phyloP scores from a whole-genome alignment of 2,329 filamentous ascomycete species.

The Alternaria dauci region DNA sequence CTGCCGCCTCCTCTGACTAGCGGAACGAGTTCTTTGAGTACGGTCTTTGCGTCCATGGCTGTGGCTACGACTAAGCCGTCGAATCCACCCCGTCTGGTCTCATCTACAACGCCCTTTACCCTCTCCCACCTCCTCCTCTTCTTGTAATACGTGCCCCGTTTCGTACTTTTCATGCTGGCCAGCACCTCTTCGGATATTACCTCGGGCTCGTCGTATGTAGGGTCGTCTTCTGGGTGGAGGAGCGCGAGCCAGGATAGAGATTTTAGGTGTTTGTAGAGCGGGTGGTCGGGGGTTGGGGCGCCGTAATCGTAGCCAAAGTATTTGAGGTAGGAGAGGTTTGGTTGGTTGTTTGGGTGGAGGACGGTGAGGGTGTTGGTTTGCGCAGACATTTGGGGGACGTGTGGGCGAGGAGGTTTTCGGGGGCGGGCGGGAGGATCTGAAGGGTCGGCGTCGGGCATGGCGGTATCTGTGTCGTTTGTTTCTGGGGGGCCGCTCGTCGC shows the following conservation, averaged over 20 bases:
- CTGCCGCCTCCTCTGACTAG: constrained; percentile 83
- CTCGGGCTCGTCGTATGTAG: constrained; percentile 74
- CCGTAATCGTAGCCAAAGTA: constrained; percentile 87
- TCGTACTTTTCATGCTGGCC: constrained; percentile 77
- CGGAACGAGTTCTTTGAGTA: constrained; percentile 79
- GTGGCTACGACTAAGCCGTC: constrained; percentile 84
- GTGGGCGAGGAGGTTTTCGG: constrained; percentile 42
- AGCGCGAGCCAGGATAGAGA: constrained; percentile 93
- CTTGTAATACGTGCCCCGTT: constrained; percentile 84
- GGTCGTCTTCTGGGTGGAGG: constrained; percentile 76
- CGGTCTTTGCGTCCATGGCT: constrained; percentile 79
- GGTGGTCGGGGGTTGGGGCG: constrained; percentile 70
- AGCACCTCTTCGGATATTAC: constrained; percentile 68
- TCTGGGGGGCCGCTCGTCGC: background rate
- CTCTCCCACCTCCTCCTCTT: constrained; percentile 86
- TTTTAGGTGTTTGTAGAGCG: constrained; percentile 81
- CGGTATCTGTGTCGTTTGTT: constrained; percentile 3
- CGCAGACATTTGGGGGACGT: constrained; percentile 67
- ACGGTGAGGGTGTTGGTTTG: constrained; percentile 80
- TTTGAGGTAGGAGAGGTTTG: constrained; percentile 85
- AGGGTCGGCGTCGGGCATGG: constrained; percentile 18
- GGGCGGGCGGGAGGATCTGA: constrained; percentile 34
- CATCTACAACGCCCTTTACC: constrained; percentile 75
- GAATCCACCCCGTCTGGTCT: constrained; percentile 77
- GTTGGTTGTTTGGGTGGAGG: constrained; percentile 82